Evolutionary conservation across 139 green algal species (phyloP), one percentile per base, ranked within the genome.

Genomic region (Coelastrella sp.): DNA sequence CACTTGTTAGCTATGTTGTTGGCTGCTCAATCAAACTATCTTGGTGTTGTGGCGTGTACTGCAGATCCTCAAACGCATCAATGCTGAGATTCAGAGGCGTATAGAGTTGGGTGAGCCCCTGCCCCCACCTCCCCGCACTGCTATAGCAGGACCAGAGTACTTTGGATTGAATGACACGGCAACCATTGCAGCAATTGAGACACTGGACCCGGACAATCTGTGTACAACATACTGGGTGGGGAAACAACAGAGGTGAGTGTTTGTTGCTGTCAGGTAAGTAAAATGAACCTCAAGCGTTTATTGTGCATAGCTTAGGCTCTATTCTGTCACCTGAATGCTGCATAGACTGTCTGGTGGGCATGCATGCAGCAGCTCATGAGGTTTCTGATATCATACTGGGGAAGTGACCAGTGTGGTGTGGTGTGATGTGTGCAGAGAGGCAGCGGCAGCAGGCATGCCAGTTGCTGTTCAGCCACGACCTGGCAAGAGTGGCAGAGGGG

Each of bases 61-160:
- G 25, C 87, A 96, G 91, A 89, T 96, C 2, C 90, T 98, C 62
- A 94, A 96, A 83, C 93, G 96, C 78, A 98, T 98, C 90, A 98
- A 98, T 73, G 89, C 77, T 7, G 94, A 94, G 77, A 98, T 98
- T 50, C 86, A 94, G 45, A 83, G 71, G 30, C 90, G 92, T n/a
- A 85, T 91, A 19, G 45, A 71, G n/a, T 88, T 87, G 6, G 96
- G 96, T 19, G 95, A 98, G 89, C 81, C 94, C 43, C 89, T 98
- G 81, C 95, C 96, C 0, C 94, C 95, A 23, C 93, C 96, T 0
- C 96, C 96, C 50, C 96, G 96, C 89, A 98, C 96, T 27, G 96
- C 96, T 75, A 98, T 98, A 43, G 95, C 96, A 0, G 96, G 96
- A 0, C 94, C 96, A n/a, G 96, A 98, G 83, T 98, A 98, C 91